These are phyloP conservation scores for Limnanthes douglasii DNA, from an alignment of 345 rosid species.

Conservation along the genomic window DNA sequence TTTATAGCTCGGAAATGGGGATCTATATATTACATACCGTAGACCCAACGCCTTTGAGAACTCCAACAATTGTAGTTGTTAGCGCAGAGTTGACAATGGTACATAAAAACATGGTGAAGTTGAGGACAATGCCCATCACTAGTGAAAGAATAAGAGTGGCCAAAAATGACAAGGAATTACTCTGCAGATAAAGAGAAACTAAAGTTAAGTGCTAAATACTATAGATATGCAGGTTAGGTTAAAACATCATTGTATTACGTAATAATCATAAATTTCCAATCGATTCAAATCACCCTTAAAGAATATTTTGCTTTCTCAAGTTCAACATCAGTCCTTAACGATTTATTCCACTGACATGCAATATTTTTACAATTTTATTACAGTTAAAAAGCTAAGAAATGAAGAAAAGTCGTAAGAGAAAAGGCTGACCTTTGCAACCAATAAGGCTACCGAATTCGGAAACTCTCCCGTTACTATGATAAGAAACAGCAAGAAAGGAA, in stretches of 20 bases:
- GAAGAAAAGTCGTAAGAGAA: slow-evolving; percentile 4
- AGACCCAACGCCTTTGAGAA: slow-evolving; percentile 94
- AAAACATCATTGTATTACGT: no score
- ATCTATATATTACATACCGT: slow-evolving; percentile 39
- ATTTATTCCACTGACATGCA: no score
- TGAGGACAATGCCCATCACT: slow-evolving; percentile 89
- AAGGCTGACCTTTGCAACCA: slow-evolving; percentile 73
- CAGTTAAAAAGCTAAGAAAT: background rate
- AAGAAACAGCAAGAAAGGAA: slow-evolving; percentile 68
- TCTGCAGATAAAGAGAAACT: slow-evolving; percentile 26
- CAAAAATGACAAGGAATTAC: slow-evolving; percentile 60
- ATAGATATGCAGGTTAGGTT: no score
- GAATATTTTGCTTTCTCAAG: no score
- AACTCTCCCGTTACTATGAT: slow-evolving; percentile 76
- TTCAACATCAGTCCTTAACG: no score
- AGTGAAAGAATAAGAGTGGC: slow-evolving; percentile 50
- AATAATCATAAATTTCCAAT: no score
- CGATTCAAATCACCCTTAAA: no score
- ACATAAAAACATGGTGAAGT: slow-evolving; percentile 94
- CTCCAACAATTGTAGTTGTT: slow-evolving; percentile 95
- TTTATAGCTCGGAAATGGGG: background rate
- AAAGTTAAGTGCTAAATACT: no score
- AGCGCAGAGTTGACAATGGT: slow-evolving; percentile 95
- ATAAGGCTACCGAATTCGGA: slow-evolving; percentile 55
- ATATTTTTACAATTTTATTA: no score